Conservation (phyloP, 768 basidiomycete genomes). For the Leucogyrophana mollusca region DNA sequence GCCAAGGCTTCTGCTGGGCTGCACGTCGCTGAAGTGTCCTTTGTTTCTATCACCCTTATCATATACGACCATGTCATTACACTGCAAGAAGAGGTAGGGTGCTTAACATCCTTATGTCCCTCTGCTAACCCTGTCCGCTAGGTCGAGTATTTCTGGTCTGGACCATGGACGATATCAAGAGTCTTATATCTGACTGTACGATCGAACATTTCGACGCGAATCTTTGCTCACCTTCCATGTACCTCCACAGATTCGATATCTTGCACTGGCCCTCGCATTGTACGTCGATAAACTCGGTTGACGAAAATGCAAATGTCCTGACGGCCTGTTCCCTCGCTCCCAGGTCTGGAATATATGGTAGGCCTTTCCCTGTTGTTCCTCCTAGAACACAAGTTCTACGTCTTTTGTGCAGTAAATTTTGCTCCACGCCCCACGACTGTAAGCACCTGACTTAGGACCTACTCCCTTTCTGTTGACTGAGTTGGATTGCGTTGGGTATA, state of each 20-base stretch:
- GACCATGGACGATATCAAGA: constrained; percentile 34
- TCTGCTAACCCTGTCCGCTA: constrained; percentile 7
- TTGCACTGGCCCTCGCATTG: constrained; percentile 25
- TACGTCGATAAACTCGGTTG: constrained; percentile 8
- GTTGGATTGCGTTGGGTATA: too few relatives aligned
- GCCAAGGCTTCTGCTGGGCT: too few relatives aligned
- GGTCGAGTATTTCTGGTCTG: constrained; percentile 41
- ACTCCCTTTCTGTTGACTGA: too few relatives aligned
- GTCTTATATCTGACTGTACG: constrained; percentile 38
- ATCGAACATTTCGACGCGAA: not conserved
- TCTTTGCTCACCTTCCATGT: not conserved
- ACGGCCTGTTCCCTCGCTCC: too few relatives aligned
- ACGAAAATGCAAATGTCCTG: too few relatives aligned
- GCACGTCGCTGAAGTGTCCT: not conserved
- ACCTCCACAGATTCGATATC: constrained; percentile 32
- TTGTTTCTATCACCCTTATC: constrained; percentile 2
- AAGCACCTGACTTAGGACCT: too few relatives aligned
- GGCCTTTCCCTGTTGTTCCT: too few relatives aligned
- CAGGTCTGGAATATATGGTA: not conserved
- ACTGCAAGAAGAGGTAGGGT: constrained; percentile 35
- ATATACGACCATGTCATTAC: constrained; percentile 27
- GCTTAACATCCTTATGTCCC: not conserved
- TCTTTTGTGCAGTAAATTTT: not conserved
- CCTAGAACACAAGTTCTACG: not conserved
- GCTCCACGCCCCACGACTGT: constrained; percentile 18